Percentiles rank a stretch among this genome's conserved stretches.
Evolutionary conservation across 2,329 filamentous ascomycete genomes (phyloP).

Genomic region (Rhexocercosporidium sp.): DNA sequence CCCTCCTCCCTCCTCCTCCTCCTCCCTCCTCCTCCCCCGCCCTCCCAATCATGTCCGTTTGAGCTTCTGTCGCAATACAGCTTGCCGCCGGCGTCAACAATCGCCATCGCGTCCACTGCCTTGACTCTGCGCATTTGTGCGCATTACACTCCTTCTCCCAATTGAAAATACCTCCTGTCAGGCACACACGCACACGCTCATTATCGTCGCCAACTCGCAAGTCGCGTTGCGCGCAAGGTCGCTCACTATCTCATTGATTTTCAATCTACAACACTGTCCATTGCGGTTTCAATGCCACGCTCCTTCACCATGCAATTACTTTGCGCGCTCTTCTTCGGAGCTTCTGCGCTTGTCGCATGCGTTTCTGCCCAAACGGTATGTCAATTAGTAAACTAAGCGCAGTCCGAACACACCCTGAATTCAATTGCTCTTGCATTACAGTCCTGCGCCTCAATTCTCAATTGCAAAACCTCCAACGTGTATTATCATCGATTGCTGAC

Average conservation of each 20-base stretch:
- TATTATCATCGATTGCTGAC: background rate
- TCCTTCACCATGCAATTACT: slow-evolving; percentile 35
- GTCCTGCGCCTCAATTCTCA: background rate
- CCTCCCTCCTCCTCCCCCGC: background rate
- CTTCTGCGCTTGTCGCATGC: slow-evolving; percentile 42
- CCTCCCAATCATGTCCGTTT: background rate
- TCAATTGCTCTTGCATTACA: background rate
- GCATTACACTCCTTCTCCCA: slow-evolving; percentile 10
- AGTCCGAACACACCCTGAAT: background rate
- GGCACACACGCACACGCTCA: too few species aligned
- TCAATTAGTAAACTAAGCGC: background rate
- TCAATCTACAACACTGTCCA: slow-evolving; percentile 1
- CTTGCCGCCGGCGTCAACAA: background rate
- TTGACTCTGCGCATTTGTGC: slow-evolving; percentile 4
- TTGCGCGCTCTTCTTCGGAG: slow-evolving; percentile 28
- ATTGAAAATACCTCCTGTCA: too few species aligned
- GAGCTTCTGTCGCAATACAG: background rate
- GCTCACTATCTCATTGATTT: slow-evolving; percentile 18
- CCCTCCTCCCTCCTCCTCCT: background rate
- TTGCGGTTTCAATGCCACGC: slow-evolving; percentile 14
- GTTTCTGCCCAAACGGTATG: slow-evolving; percentile 65
- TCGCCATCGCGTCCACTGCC: background rate
- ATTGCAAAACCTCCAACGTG: background rate
- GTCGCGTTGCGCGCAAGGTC: slow-evolving; percentile 15
- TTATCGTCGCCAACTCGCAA: background rate